These are phyloP conservation scores for Centella asiatica DNA, from an alignment of 129 eudicot species.

Conservation along the genomic window DNA sequence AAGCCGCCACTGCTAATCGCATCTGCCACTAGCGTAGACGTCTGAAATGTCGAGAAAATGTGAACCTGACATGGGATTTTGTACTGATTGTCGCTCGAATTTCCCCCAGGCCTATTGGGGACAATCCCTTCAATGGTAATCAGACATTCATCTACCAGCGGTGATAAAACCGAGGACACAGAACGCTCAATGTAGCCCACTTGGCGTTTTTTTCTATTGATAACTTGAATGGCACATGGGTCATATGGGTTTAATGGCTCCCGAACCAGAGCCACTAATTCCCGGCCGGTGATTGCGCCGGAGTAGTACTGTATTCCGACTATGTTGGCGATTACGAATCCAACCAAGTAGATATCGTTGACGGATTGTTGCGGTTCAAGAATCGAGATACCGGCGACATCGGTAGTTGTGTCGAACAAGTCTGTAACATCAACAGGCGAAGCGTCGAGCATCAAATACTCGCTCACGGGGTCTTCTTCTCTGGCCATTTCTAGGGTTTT, in stretches of 20 bases:
- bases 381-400: background rate
- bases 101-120: conserved; percentile 29
- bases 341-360: conserved; percentile 51
- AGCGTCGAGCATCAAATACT: no score
- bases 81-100: background rate
- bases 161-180: conserved; percentile 63
- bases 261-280: conserved; percentile 69
- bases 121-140: conserved; percentile 64
- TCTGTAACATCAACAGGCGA: background rate
- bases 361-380: background rate
- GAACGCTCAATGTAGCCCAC: conserved; percentile 61
- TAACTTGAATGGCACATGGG: conserved; percentile 57
- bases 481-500: no score
- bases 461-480: no score
- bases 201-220: conserved; percentile 44
- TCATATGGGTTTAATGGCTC: conserved; percentile 65
- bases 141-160: conserved; percentile 36
- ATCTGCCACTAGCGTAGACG: conserved; percentile 31
- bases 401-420: background rate
- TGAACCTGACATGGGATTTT: conserved; percentile 72
- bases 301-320: conserved; percentile 60
- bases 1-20: conserved; percentile 36
- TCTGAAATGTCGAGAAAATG: conserved; percentile 49
- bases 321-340: conserved; percentile 57
- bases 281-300: conserved; percentile 59